Conservation (phyloP, 345 rosid genomes). For the Sapria himalayana region DNA sequence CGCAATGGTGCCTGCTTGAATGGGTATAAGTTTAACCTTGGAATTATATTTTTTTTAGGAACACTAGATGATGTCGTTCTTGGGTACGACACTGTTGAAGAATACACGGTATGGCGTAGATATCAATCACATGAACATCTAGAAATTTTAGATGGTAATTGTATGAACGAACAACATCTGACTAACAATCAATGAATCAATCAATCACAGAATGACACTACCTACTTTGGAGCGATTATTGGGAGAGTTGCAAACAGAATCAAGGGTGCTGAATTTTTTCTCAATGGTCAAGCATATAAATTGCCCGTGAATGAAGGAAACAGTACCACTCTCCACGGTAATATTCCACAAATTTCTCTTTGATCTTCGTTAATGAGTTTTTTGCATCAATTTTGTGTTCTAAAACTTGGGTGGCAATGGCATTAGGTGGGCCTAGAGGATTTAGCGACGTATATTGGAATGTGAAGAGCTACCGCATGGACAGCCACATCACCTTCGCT, state of each 20-base stretch:
- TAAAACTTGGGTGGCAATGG: too few relatives aligned
- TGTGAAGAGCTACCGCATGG: constrained; percentile 16
- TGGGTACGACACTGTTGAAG: too few relatives aligned
- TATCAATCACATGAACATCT: too few relatives aligned
- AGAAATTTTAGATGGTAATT: too few relatives aligned
- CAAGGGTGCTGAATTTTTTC: constrained; percentile 38
- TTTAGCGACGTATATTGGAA: constrained; percentile 46
- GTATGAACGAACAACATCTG: too few relatives aligned
- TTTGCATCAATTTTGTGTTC: background rate
- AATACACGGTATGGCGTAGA: too few relatives aligned
- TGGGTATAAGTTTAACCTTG: too few relatives aligned
- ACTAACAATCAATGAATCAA: too few relatives aligned
- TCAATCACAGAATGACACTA: constrained; percentile 52
- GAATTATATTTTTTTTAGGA: too few relatives aligned
- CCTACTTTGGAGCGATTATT: constrained; percentile 49
- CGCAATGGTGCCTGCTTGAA: too few relatives aligned
- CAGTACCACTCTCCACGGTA: constrained; percentile 85
- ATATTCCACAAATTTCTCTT: too few relatives aligned
- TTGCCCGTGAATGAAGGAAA: constrained; percentile 55
- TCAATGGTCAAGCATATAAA: constrained; percentile 42
- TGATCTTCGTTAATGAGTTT: background rate
- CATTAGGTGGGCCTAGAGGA: constrained; percentile 56
- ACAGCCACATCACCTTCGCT: constrained; percentile 30
- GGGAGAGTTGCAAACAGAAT: constrained; percentile 84
- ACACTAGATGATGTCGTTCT: too few relatives aligned